Conservation (phyloP, 2,329 filamentous ascomycete species). For the Sarocladium oryzae region DNA sequence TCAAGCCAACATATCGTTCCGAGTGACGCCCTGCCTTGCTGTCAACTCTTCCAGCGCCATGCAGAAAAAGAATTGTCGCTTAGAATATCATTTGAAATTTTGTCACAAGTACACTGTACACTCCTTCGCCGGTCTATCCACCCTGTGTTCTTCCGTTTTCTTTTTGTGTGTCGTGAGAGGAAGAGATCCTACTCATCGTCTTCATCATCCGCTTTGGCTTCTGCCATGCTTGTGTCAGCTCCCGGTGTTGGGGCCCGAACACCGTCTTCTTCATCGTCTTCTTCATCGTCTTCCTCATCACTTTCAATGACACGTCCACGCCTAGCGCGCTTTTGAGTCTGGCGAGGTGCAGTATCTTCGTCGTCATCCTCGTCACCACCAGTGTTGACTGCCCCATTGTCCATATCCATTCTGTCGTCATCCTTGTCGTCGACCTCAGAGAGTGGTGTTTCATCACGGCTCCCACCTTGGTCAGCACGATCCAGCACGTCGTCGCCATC, state of each 20-base stretch:
- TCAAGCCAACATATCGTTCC: constrained; percentile 1
- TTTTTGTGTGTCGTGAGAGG: background rate
- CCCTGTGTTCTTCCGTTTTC: too few relatives aligned
- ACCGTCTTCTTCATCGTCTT: constrained; percentile 25
- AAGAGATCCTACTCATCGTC: constrained; percentile 4
- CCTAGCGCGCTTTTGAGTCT: constrained; percentile 39
- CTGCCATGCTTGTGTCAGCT: constrained; percentile 7
- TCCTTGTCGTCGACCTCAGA: constrained; percentile 33
- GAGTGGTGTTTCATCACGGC: constrained; percentile 27
- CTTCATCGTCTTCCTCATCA: constrained; percentile 46
- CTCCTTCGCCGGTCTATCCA: constrained; percentile 14
- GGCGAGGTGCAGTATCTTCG: constrained; percentile 33
- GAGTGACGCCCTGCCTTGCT: too few relatives aligned
- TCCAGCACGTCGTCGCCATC: constrained; percentile 36
- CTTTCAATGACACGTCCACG: constrained; percentile 48
- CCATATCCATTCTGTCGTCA: constrained; percentile 47
- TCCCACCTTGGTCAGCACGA: constrained; percentile 36
- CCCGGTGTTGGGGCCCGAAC: constrained; percentile 2
- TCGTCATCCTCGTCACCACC: constrained; percentile 28
- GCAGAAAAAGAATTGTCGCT: too few relatives aligned
- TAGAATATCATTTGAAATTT: constrained; percentile 3
- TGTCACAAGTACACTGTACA: constrained; percentile 8
- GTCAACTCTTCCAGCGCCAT: too few relatives aligned
- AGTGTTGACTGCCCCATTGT: constrained; percentile 32
- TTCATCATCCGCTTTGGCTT: constrained; percentile 14